A percentile compares a stretch with the other conserved stretches of the same genome.
phyloP scores from a whole-genome alignment of 768 basidiomycete species.

The Hygrocybe coccinea region DNA sequence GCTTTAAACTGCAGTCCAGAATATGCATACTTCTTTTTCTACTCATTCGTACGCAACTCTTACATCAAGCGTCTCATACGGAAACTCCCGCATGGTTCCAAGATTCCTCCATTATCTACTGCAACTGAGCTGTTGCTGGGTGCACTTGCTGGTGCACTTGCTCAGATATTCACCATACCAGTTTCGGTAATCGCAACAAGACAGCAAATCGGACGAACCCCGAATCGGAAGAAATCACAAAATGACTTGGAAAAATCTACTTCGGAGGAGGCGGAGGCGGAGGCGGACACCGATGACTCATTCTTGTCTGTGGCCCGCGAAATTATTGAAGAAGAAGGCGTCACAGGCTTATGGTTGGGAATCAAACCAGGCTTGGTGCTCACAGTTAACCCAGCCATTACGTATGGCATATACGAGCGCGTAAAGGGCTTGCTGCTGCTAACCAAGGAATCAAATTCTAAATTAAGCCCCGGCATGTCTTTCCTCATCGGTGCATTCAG shows the following conservation, averaged over 20 bases:
- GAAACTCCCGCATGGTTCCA: constrained; percentile 56
- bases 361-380: constrained; percentile 90
- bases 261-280: constrained; percentile 18
- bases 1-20: constrained; percentile 43
- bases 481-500: constrained; percentile 89
- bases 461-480: constrained; percentile 70
- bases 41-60: constrained; percentile 80
- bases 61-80: constrained; percentile 69
- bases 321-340: constrained; percentile 85
- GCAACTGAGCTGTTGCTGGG: constrained; percentile 82
- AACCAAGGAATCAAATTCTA: constrained; percentile 45
- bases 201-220: constrained; percentile 73
- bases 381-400: constrained; percentile 96
- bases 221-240: not conserved
- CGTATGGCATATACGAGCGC: constrained; percentile 91
- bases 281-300: constrained; percentile 51
- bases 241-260: not conserved
- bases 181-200: constrained; percentile 96
- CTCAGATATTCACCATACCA: constrained; percentile 97
- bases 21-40: constrained; percentile 99
- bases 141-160: constrained; percentile 87
- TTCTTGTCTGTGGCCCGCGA: constrained; percentile 77
- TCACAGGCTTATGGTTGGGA: constrained; percentile 88
- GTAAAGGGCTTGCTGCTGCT: constrained; percentile 71
- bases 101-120: constrained; percentile 60